These are phyloP conservation scores for Fusarium brevicatenulatum DNA, from an alignment of 2,329 filamentous ascomycete species.

Conservation along the genomic window DNA sequence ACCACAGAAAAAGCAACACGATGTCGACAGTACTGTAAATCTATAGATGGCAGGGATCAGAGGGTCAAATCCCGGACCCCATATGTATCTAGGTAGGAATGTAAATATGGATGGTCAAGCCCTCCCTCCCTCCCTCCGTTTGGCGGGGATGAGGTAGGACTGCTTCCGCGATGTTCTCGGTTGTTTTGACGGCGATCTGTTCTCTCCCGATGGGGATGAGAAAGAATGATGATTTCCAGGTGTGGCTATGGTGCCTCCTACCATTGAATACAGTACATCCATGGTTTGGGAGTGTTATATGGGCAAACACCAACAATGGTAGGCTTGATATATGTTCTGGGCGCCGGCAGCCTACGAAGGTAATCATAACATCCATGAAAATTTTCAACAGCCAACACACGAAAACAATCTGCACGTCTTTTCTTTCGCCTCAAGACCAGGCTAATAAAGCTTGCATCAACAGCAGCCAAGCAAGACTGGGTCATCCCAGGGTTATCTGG, in stretches of 20 bases:
- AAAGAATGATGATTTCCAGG: neutral
- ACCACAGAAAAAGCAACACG: conserved; percentile 12
- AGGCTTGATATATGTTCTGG: conserved; percentile 1
- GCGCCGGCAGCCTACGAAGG: neutral
- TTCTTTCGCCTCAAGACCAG: conserved; percentile 17
- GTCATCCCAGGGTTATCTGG: conserved; percentile 20
- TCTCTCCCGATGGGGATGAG: conserved; percentile 7
- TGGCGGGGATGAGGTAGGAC: conserved; percentile 17
- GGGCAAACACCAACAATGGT: neutral
- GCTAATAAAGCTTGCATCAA: conserved; percentile 25
- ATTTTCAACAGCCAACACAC: conserved; percentile 27
- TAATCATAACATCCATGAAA: conserved; percentile 24
- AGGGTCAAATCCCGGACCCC: conserved; percentile 23
- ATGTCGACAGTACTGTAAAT: conserved; percentile 4
- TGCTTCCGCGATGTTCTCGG: conserved; percentile 19
- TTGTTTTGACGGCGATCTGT: conserved; percentile 13
- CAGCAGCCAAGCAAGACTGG: conserved; percentile 19
- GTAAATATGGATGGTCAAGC: neutral
- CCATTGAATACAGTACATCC: neutral
- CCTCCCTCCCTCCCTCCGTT: neutral
- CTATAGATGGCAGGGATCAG: conserved; percentile 19
- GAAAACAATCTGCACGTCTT: conserved; percentile 29
- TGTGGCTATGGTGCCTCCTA: neutral
- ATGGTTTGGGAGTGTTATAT: neutral
- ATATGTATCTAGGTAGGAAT: neutral